phyloP scores from a whole-genome alignment of 805 yeast genomes.

The Jamesozyma rosinii region DNA sequence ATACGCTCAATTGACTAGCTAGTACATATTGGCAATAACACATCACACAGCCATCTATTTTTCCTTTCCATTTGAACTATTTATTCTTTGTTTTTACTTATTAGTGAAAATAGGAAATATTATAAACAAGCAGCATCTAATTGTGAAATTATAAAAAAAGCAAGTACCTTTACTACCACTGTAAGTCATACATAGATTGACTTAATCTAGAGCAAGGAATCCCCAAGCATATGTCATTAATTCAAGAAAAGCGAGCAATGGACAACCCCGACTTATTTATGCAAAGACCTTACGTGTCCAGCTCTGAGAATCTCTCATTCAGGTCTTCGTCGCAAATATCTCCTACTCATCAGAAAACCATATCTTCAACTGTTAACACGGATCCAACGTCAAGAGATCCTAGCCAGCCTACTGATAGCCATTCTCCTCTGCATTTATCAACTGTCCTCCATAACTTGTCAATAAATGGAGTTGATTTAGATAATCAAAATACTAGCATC shows the following conservation, averaged over 20 bases:
- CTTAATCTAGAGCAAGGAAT: no score
- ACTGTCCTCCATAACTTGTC: constrained; percentile 15
- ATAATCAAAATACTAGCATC: not conserved
- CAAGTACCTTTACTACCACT: no score
- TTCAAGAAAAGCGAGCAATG: constrained; percentile 6
- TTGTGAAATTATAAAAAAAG: no score
- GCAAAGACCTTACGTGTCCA: constrained; percentile 16
- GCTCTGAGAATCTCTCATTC: constrained; percentile 16
- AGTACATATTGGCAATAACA: no score
- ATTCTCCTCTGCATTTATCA: constrained; percentile 5
- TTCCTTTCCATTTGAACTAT: no score
- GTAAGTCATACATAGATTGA: no score
- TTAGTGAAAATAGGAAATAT: no score
- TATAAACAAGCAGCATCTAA: no score
- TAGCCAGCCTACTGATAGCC: not conserved
- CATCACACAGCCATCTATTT: no score
- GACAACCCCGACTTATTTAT: constrained; percentile 10
- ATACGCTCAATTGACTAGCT: no score
- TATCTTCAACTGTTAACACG: constrained; percentile 5
- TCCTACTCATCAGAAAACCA: constrained; percentile 14
- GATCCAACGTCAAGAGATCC: constrained; percentile 8
- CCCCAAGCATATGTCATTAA: constrained; percentile 1
- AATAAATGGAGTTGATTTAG: constrained; percentile 6
- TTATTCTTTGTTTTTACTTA: no score
- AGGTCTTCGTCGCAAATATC: constrained; percentile 17